Evolutionary conservation across 2,329 filamentous ascomycete genomes (phyloP), one percentile per base, ranked within the genome.

Genomic region (Zalaria sp.): DNA sequence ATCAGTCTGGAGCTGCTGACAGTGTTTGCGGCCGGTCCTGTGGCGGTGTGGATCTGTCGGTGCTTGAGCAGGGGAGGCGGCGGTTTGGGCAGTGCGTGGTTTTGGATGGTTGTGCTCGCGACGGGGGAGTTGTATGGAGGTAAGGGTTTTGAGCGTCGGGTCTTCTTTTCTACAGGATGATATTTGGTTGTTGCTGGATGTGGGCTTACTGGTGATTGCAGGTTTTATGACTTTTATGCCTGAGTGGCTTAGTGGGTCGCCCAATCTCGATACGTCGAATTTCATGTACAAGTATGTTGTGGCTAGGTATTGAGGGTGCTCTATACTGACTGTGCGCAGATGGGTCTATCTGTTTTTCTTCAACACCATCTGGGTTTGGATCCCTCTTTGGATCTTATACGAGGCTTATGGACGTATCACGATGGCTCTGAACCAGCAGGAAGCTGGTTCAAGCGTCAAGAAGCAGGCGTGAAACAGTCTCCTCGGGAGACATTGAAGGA

Each of bases 331-430:
- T 18, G 18, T 18, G 18, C 18, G 18, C 37, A 65, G 62, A 18
- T 79, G 75, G 72, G 57, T 80, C 7, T 80, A 80, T 50, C 57
- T 81, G 47, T 57, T 72, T 45, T 78, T 79, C 57, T 80, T 80
- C 60, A 81, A 81, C 52, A 71, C 64, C 11, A 58, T 80, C 3
- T 79, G 75, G 75, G 75, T 79, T 10, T 66, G 67, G 47, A 65
- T 77, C 44, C 74, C 75, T 1, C 45, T 69, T 18, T 78, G 72
- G 72, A 67, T 77, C 34, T 50, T 77, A 43, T 70, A 59, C 49
- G 69, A 73, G 54, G 66, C 66, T 2, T 69, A 67, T 40, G 57
- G 58, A 35, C 66, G 69, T 25, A 53, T 57, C 27, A 43, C 45
- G 25, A 43, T 26, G 10, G 49, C 52, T 3, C 38, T 56, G 44